Percentiles rank a stretch among this genome's conserved stretches.
Conservation (phyloP, 2,329 filamentous ascomycete genomes). For the Talaromyces verruculosus region DNA sequence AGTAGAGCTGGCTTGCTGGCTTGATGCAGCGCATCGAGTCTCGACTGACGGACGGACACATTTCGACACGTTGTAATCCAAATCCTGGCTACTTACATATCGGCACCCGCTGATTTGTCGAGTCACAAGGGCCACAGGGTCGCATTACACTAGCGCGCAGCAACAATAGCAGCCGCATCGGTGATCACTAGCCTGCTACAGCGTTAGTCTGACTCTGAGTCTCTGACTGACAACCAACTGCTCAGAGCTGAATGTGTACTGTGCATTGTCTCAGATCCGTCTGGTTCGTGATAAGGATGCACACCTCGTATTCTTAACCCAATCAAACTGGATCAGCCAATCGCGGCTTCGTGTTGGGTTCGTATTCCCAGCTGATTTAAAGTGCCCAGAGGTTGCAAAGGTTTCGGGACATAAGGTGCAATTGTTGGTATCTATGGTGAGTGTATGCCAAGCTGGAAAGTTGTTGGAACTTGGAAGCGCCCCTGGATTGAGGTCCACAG, state of each 20-base stretch:
- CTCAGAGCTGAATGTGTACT: neutral
- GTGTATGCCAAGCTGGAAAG: neutral
- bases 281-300: neutral
- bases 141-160: neutral
- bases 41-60: neutral
- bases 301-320: neutral
- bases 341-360: neutral
- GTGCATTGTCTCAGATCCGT: neutral
- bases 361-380: neutral
- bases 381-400: neutral
- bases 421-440: neutral
- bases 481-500: neutral
- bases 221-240: neutral
- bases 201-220: too few species aligned
- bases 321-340: neutral
- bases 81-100: neutral
- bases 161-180: neutral
- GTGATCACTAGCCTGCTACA: neutral
- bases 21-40: neutral
- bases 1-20: too few species aligned
- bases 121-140: neutral
- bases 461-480: neutral
- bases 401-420: neutral
- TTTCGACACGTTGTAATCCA: neutral
- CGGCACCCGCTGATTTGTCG: neutral